Base-by-base conservation (phyloP, 2,329 filamentous ascomycete genomes). In the Cadophora gregata region DNA sequence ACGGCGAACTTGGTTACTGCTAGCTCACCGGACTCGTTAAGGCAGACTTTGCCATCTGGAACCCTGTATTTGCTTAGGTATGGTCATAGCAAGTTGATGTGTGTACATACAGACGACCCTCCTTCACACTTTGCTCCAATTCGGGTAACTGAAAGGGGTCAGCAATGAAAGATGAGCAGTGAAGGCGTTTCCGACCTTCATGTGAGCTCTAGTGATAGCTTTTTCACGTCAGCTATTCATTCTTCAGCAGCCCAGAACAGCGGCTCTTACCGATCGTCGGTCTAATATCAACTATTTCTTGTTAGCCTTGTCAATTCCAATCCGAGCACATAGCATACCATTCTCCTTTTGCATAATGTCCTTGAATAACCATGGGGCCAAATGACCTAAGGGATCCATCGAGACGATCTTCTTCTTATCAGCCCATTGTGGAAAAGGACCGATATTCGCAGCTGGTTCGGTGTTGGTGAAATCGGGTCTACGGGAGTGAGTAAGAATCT, bases 1-100 rank as follows among this genome's bases (percentile, higher is more conserved):
- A 97, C 96, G 3, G 96, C 96, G 70, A 98, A 93, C 78, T 99
- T 99, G 58, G 96, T 98, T 5, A 98, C 96, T 36, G 91, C 91
- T 45, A 98, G 84, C 78, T 98, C 96, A 64, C 96, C 96, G 2
- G 82, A 81, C n/a, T 88, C 84, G 75, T 97, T 97, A 62, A 98
- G 79, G 75, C 68, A 98, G 78, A 98, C 93, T 76, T 94, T 96
- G 61, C 96, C 95, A 78, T 99, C 96, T 3, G 76, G 76, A 10
- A 76, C 62, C 48, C 75, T 77, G 33, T 48, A 53, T 47, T 14
- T 58, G 27, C 38, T 73, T 56, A 74, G 67, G 24, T n/a, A 38
- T 67, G 36, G 29, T 8, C 3, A n/a, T 38, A 16, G 27, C 42
- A 14, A 25, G n/a, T 12, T 48, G 14, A 29, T 48, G 10, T 27